A percentile compares a stretch with the other conserved stretches of the same genome.
phyloP scores from a whole-genome alignment of 1,139 yeast genomes.

The Suhomyces wounanorum region DNA sequence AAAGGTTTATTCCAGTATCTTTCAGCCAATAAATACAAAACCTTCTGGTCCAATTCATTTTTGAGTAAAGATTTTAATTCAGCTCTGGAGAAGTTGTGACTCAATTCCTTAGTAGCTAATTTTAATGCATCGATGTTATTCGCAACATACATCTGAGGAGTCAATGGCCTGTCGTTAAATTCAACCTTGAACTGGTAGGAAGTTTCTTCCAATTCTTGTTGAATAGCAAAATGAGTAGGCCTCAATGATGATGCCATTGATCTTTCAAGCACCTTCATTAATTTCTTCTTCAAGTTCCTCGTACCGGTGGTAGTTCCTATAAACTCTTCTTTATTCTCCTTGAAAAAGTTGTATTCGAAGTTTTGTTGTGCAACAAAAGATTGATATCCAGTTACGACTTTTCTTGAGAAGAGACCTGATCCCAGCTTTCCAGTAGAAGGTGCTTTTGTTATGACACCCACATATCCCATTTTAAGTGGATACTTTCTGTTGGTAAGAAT shows the following conservation, averaged over 20 bases:
- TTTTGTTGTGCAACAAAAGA: conserved; percentile 64
- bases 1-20: conserved; percentile 86
- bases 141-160: conserved; percentile 92
- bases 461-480: conserved; percentile 94
- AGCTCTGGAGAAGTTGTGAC: conserved; percentile 77
- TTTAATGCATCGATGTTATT: conserved; percentile 88
- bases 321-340: conserved; percentile 61
- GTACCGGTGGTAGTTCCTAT: conserved; percentile 76
- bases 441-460: conserved; percentile 88
- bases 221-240: conserved; percentile 85
- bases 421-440: conserved; percentile 42
- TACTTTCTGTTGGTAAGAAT: conserved; percentile 77
- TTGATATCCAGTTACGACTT: conserved; percentile 42
- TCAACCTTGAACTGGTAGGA: conserved; percentile 93
- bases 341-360: conserved; percentile 61
- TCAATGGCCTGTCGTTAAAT: conserved; percentile 88
- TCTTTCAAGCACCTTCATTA: conserved; percentile 82
- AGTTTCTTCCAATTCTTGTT: conserved; percentile 91
- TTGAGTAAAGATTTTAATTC: conserved; percentile 79
- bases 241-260: conserved; percentile 88
- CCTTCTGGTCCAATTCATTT: conserved; percentile 85
- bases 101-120: conserved; percentile 82
- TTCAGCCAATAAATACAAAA: conserved; percentile 81
- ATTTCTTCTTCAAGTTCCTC: conserved; percentile 68
- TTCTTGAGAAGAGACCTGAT: conserved; percentile 36